A percentile compares a stretch with the other conserved stretches of the same genome.
Conservation (phyloP, 176 grass and related monocot species). For the Ensete glaucum region DNA sequence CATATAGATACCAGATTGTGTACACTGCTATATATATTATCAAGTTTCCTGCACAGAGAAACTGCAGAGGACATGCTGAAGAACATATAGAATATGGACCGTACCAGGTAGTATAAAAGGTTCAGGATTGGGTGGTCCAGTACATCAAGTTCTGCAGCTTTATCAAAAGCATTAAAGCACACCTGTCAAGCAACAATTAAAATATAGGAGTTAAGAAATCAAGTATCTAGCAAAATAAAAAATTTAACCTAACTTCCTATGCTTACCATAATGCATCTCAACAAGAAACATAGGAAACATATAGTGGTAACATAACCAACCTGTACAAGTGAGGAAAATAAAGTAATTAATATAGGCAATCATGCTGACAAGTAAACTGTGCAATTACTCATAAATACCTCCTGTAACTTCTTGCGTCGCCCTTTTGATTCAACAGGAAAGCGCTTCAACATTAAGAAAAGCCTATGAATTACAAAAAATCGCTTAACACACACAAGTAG, state of each 20-base stretch:
- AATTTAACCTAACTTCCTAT: background rate
- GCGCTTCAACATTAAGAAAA: conserved; percentile 71
- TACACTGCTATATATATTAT: background rate
- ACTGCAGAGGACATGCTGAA: background rate
- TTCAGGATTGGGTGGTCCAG: conserved; percentile 91
- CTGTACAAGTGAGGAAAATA: conserved; percentile 25
- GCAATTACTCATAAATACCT: conserved; percentile 20
- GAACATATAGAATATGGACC: conserved; percentile 10
- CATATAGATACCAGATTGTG: background rate
- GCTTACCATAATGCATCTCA: conserved; percentile 93
- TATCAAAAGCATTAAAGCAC: conserved; percentile 86
- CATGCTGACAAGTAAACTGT: background rate
- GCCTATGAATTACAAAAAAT: conserved; percentile 21
- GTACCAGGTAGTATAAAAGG: conserved; percentile 92
- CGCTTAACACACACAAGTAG: background rate
- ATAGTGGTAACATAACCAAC: conserved; percentile 92
- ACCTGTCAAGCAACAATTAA: conserved; percentile 43
- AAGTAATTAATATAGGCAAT: background rate
- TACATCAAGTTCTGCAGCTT: conserved; percentile 81
- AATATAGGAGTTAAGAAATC: conserved; percentile 10
- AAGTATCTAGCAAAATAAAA: conserved; percentile 6
- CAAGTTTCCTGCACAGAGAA: conserved; percentile 9
- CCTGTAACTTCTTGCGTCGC: conserved; percentile 59
- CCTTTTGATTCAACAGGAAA: conserved; percentile 85
- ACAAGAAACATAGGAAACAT: conserved; percentile 85